Conservation (phyloP, 768 basidiomycete species). For the Cyclocybe aegerita region DNA sequence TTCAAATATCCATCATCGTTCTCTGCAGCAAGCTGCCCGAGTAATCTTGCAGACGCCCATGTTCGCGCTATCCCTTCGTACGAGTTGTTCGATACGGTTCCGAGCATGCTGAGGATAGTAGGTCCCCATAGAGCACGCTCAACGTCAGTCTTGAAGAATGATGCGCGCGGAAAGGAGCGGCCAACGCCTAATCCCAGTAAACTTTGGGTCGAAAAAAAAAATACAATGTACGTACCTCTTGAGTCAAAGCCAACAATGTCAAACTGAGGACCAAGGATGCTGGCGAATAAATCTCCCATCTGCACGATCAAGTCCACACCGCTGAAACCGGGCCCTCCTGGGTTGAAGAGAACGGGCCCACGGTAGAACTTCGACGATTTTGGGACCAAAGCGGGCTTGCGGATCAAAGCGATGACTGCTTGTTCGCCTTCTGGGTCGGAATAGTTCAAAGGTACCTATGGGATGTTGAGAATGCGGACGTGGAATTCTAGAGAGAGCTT, state of each 20-base stretch:
- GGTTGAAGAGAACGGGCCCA: slow-evolving; percentile 46
- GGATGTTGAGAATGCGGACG: neutral
- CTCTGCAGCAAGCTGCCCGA: slow-evolving; percentile 30
- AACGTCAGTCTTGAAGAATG: slow-evolving; percentile 33
- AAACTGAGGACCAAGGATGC: slow-evolving; percentile 40
- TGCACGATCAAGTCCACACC: slow-evolving; percentile 30
- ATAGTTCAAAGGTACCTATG: slow-evolving; percentile 47
- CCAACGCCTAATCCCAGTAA: slow-evolving; percentile 26
- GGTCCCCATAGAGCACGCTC: slow-evolving; percentile 31
- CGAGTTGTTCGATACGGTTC: slow-evolving; percentile 21
- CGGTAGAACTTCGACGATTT: slow-evolving; percentile 29
- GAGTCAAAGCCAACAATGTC: slow-evolving; percentile 50
- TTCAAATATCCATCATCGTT: slow-evolving; percentile 25
- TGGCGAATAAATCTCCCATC: slow-evolving; percentile 23
- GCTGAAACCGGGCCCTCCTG: slow-evolving; percentile 48
- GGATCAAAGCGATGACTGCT: slow-evolving; percentile 41
- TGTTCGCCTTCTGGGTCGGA: slow-evolving; percentile 34
- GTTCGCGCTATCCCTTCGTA: slow-evolving; percentile 23
- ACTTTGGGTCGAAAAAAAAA: neutral
- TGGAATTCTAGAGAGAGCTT: neutral
- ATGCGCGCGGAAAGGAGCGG: slow-evolving; percentile 31
- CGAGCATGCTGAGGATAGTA: neutral
- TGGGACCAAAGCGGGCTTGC: slow-evolving; percentile 33
- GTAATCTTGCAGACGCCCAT: slow-evolving; percentile 31
- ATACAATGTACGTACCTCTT: slow-evolving; percentile 27